These are phyloP conservation scores for Paraphoma sp. DNA, from an alignment of 2,329 filamentous ascomycete genomes.

Conservation along the genomic window DNA sequence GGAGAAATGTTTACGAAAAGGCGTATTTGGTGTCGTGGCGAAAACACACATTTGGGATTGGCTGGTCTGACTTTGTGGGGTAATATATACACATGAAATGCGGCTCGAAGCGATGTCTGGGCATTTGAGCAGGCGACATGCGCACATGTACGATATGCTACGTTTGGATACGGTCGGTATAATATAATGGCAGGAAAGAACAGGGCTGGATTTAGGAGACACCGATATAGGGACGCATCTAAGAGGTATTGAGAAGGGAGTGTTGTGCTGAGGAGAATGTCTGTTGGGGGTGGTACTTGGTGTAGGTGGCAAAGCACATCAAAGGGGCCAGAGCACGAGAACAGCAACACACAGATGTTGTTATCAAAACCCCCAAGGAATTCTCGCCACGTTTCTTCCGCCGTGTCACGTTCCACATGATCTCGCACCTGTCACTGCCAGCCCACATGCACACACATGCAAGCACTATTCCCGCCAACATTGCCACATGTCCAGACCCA, in stretches of 20 bases:
- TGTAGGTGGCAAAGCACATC: too few species aligned
- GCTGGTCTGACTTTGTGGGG: not conserved
- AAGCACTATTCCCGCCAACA: not conserved
- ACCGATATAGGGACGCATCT: too few species aligned
- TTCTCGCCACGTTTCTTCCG: too few species aligned
- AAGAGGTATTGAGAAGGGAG: too few species aligned
- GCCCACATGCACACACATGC: not conserved
- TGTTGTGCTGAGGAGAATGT: too few species aligned
- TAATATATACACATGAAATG: constrained; percentile 13
- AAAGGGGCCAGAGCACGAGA: too few species aligned
- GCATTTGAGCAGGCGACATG: not conserved
- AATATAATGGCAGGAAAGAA: not conserved
- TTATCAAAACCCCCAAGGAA: too few species aligned
- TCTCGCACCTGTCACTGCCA: not conserved
- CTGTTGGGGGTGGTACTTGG: too few species aligned
- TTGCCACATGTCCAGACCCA: constrained; percentile 1
- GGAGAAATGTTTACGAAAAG: constrained; percentile 1
- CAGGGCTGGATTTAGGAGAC: too few species aligned
- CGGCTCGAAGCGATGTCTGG: not conserved
- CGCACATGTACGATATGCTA: constrained; percentile 1
- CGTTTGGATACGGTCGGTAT: not conserved
- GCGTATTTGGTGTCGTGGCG: constrained; percentile 8
- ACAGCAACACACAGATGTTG: too few species aligned
- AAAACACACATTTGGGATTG: constrained; percentile 4
- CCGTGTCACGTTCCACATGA: too few species aligned